Conservation (phyloP, 768 basidiomycete genomes). For the Grammothele lineata region DNA sequence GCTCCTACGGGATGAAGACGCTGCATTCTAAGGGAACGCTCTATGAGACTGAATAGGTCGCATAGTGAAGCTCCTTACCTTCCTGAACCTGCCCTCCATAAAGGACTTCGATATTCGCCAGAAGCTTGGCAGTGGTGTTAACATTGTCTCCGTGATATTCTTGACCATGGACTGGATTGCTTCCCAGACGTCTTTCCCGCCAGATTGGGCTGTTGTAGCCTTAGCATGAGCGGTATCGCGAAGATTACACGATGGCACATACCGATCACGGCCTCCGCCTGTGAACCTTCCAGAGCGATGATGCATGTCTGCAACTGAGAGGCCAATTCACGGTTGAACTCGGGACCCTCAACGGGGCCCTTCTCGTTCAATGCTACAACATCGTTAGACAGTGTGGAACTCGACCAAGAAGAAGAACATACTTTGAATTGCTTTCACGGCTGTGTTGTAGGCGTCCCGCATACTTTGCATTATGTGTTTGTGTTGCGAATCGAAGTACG, state of each 20-base stretch:
- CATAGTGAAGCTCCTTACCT: constrained; percentile 40
- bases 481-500: constrained; percentile 93
- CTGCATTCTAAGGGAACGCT: not conserved
- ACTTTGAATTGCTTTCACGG: constrained; percentile 50
- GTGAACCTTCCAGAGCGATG: constrained; percentile 56
- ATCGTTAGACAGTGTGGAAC: not conserved
- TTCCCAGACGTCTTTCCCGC: constrained; percentile 79
- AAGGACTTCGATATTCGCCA: constrained; percentile 91
- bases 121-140: constrained; percentile 85
- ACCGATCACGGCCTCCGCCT: constrained; percentile 62
- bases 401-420: not conserved
- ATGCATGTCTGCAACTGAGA: constrained; percentile 60
- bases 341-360: not conserved
- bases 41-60: not conserved
- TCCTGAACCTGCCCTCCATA: constrained; percentile 90
- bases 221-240: not conserved
- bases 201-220: constrained; percentile 51
- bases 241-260: constrained; percentile 13
- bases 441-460: constrained; percentile 53
- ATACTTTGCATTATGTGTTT: constrained; percentile 78
- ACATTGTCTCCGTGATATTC: constrained; percentile 79
- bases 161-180: constrained; percentile 76
- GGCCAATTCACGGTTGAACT: constrained; percentile 33
- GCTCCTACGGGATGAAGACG: constrained; percentile 61
- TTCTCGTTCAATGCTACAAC: constrained; percentile 5